These are phyloP conservation scores for Boletus holoroseus DNA, from an alignment of 1,284 basidiomycete species.

Conservation along the genomic window DNA sequence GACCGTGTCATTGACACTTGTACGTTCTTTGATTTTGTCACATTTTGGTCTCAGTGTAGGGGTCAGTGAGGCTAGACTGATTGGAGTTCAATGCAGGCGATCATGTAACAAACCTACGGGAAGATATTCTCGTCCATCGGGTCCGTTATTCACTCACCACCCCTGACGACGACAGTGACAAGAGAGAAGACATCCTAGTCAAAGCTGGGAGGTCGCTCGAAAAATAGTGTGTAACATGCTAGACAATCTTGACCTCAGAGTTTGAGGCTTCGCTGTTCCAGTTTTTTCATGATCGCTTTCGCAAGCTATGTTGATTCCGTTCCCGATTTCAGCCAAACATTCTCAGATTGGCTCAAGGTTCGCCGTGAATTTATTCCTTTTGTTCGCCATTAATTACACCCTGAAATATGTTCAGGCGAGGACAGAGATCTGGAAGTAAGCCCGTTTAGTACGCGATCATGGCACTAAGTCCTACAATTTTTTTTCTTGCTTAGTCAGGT, in stretches of 20 bases:
- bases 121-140: constrained; percentile 80
- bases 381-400: not conserved
- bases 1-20: constrained; percentile 87
- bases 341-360: constrained; percentile 85
- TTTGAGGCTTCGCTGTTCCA: constrained; percentile 28
- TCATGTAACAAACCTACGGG: constrained; percentile 84
- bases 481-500: constrained; percentile 59
- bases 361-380: constrained; percentile 14
- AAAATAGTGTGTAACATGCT: constrained; percentile 59
- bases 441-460: constrained; percentile 8
- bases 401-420: constrained; percentile 46
- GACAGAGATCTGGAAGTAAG: constrained; percentile 92
- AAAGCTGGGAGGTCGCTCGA: constrained; percentile 70
- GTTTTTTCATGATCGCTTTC: constrained; percentile 94
- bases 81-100: constrained; percentile 47
- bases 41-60: not conserved
- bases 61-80: constrained; percentile 11
- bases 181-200: constrained; percentile 51
- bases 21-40: constrained; percentile 37
- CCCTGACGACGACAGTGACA: constrained; percentile 57
- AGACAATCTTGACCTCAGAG: not conserved
- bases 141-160: constrained; percentile 81
- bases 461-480: not conserved
- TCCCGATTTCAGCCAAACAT: constrained; percentile 65
- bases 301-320: constrained; percentile 83